phyloP scores from a whole-genome alignment of 345 rosid genomes.

The Eutrema yunnanense region DNA sequence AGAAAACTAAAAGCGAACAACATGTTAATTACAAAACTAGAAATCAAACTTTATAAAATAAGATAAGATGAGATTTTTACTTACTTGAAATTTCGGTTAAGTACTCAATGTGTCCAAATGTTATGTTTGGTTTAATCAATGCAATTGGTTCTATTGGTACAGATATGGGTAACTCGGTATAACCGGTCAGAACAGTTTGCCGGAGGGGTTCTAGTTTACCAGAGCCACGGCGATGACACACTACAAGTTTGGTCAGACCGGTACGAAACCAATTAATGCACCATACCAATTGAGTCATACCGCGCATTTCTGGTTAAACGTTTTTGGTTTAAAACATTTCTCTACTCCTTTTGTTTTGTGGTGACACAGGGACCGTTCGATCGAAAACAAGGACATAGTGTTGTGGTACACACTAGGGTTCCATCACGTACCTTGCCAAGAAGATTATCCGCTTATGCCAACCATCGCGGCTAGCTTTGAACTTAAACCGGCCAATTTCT shows the following conservation, averaged over 20 bases:
- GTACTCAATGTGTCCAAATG: neutral
- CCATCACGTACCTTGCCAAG: conserved; percentile 3
- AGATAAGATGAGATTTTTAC: neutral
- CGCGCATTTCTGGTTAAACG: neutral
- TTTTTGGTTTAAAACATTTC: neutral
- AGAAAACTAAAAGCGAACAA: too few species aligned
- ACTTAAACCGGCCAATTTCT: neutral
- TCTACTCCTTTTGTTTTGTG: neutral
- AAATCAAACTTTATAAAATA: too few species aligned
- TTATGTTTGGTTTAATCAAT: neutral
- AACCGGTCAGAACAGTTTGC: neutral
- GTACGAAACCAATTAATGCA: neutral
- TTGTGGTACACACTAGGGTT: neutral
- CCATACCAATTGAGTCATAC: neutral
- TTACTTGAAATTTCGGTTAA: neutral
- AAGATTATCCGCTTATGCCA: conserved; percentile 10
- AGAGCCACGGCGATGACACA: neutral
- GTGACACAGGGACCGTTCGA: neutral
- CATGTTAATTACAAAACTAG: too few species aligned
- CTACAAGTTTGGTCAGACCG: neutral
- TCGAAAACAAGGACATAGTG: conserved; percentile 1
- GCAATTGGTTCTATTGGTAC: neutral
- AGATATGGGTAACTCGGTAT: conserved; percentile 7
- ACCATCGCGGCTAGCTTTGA: neutral
- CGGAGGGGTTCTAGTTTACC: neutral